Percentiles rank a stretch among this genome's conserved stretches.
Conservation (phyloP, 2,329 filamentous ascomycete genomes). For the Sporothrix mexicana region DNA sequence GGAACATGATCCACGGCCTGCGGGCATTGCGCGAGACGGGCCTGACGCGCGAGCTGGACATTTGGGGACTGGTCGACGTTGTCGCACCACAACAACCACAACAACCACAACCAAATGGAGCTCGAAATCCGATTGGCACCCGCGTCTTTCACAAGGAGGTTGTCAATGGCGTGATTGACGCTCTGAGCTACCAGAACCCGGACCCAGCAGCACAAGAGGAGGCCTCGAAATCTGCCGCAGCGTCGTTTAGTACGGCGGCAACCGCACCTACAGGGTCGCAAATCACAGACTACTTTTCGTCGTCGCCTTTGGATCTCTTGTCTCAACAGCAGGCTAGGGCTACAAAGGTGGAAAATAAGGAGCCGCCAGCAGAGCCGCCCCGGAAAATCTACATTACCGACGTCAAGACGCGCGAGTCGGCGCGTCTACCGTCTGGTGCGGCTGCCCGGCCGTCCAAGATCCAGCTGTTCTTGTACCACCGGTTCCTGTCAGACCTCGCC, state of each 20-base stretch:
- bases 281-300: constrained; percentile 39
- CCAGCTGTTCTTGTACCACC: constrained; percentile 89
- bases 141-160: constrained; percentile 56
- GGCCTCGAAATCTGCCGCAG: neutral
- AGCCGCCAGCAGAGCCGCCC: constrained; percentile 21
- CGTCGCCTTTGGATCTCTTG: neutral
- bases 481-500: constrained; percentile 78
- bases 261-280: constrained; percentile 26
- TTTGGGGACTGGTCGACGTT: constrained; percentile 82
- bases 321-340: neutral
- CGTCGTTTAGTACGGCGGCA: neutral
- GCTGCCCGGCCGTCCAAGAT: constrained; percentile 77
- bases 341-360: neutral
- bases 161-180: constrained; percentile 89
- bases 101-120: no score
- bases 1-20: constrained; percentile 89
- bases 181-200: constrained; percentile 77
- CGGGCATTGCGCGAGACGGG: constrained; percentile 73
- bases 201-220: constrained; percentile 53
- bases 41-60: constrained; percentile 74
- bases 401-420: constrained; percentile 79
- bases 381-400: constrained; percentile 75
- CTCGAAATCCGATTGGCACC: no score
- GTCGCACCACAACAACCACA: no score
- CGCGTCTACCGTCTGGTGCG: constrained; percentile 67